Evolutionary conservation across 1,284 basidiomycete species (phyloP).

Genomic region (Porodaedalea pini): DNA sequence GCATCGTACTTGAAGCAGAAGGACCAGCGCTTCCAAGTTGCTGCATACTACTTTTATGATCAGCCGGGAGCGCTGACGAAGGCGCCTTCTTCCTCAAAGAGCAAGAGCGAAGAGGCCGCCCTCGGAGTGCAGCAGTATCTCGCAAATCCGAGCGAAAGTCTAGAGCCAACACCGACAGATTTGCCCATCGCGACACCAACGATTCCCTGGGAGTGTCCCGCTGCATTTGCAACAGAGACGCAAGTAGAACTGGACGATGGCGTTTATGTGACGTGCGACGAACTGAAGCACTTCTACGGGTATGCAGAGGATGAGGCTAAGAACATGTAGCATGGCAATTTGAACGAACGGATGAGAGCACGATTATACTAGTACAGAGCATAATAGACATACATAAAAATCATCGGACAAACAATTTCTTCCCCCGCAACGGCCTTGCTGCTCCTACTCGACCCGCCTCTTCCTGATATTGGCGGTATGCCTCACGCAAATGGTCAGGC

Average conservation of each 20-base stretch:
- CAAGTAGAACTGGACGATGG: slow-evolving; percentile 48
- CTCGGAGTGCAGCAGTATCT: background rate
- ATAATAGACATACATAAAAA: slow-evolving; percentile 7
- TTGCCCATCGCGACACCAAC: slow-evolving; percentile 9
- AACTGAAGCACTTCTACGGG: slow-evolving; percentile 41
- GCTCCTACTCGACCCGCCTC: slow-evolving; percentile 78
- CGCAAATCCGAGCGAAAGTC: background rate
- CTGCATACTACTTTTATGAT: slow-evolving; percentile 52
- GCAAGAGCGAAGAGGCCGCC: slow-evolving; percentile 7
- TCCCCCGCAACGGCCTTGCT: slow-evolving; percentile 61
- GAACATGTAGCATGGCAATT: background rate
- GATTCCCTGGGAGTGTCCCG: slow-evolving; percentile 40
- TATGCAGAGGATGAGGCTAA: slow-evolving; percentile 8
- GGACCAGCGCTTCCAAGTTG: slow-evolving; percentile 34
- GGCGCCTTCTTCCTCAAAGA: slow-evolving; percentile 19
- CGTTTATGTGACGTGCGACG: slow-evolving; percentile 45
- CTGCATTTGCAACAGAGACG: slow-evolving; percentile 33
- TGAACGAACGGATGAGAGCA: background rate
- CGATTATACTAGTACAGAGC: background rate
- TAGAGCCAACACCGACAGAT: slow-evolving; percentile 3
- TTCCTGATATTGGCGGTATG: slow-evolving; percentile 77
- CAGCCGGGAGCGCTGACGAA: slow-evolving; percentile 36
- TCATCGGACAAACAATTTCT: slow-evolving; percentile 62
- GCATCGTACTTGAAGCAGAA: slow-evolving; percentile 37
- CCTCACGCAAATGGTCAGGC: slow-evolving; percentile 85